Base-by-base conservation (phyloP, 2,329 filamentous ascomycete species). In the Pseudogymnoascus sp. region DNA sequence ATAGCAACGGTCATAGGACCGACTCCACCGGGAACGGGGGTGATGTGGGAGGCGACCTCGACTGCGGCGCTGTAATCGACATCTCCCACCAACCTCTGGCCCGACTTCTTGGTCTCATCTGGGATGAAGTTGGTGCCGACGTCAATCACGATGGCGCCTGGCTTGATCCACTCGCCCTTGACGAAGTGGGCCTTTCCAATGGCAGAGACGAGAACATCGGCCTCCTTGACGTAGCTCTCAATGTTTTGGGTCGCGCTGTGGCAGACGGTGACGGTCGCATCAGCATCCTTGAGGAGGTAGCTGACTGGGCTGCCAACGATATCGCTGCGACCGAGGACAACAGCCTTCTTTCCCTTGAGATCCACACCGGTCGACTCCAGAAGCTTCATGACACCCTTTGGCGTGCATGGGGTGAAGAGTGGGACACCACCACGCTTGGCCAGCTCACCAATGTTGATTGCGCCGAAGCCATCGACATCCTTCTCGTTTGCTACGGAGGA, bases 1-100 rank as follows among this genome's bases (percentile, higher is more conserved):
- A 99, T 99, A 64, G 94, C 94, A 66, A 99, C 92, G 2, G 94
- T 99, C 94, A 99, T 99, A 60, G 94, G 94, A 0, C 94, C 94
- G 64, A 99, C 94, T 75, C 94, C 94, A 63, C 94, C 94, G 1
- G 94, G 94, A 2, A 99, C 94, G 1, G 94, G 94, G 2, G 94
- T 99, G 72, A 99, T 97, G 71, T 90, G 84, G 2, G 92, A 96
- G 19, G 92, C 94, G 43, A 97, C 89, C 73, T 95, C 81, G 14
- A 82, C 83, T 14, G 93, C 93, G 45, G 89, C 86, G 60, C 92
- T 91, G 70, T 87, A 97, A 71, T 99, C 92, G 43, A 99, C 94
- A 74, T 99, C 94, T 64, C 94, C 94, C 6, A 97, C 93, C 21
- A 99, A 84, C 67, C 92, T 86, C 74, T 94, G 85, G 35, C 94